A percentile compares a stretch with the other conserved stretches of the same genome.
Conservation (phyloP, 2,329 filamentous ascomycete genomes). For the Aplosporella prunicola region DNA sequence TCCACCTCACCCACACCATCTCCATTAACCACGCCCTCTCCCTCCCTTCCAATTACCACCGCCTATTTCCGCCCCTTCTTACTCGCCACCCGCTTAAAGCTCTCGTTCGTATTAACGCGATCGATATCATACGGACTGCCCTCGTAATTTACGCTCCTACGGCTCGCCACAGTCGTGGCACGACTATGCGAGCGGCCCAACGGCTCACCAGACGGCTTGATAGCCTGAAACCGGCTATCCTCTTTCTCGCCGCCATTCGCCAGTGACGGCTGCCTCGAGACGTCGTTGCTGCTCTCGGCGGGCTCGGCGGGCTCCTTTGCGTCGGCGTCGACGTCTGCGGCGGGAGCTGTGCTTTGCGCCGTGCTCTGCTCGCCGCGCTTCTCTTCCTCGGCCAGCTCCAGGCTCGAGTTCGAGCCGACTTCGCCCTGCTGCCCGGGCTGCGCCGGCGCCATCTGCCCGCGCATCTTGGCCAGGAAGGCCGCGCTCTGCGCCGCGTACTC, state of each 20-base stretch:
- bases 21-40: too few species aligned
- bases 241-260: too few species aligned
- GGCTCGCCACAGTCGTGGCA: too few species aligned
- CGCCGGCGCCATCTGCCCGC: background rate
- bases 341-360: background rate
- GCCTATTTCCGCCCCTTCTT: too few species aligned
- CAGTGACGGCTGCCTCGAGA: too few species aligned
- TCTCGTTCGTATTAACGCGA: slow-evolving; percentile 40
- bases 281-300: slow-evolving; percentile 8
- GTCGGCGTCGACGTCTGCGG: background rate
- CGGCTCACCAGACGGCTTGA: too few species aligned
- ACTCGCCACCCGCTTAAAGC: slow-evolving; percentile 24
- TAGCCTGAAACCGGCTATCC: background rate
- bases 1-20: too few species aligned
- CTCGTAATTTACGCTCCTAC: slow-evolving; percentile 24
- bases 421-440: background rate
- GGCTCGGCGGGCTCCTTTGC: slow-evolving; percentile 12
- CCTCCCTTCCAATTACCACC: too few species aligned
- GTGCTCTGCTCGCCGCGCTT: slow-evolving; percentile 12
- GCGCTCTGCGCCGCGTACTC: slow-evolving; percentile 56
- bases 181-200: slow-evolving; percentile 9
- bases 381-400: slow-evolving; percentile 23
- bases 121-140: slow-evolving; percentile 40
- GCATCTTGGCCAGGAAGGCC: slow-evolving; percentile 37
- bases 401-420: slow-evolving; percentile 4